These are phyloP conservation scores for Domatiomyces globalis DNA, from an alignment of 2,329 filamentous ascomycete species.

Conservation along the genomic window DNA sequence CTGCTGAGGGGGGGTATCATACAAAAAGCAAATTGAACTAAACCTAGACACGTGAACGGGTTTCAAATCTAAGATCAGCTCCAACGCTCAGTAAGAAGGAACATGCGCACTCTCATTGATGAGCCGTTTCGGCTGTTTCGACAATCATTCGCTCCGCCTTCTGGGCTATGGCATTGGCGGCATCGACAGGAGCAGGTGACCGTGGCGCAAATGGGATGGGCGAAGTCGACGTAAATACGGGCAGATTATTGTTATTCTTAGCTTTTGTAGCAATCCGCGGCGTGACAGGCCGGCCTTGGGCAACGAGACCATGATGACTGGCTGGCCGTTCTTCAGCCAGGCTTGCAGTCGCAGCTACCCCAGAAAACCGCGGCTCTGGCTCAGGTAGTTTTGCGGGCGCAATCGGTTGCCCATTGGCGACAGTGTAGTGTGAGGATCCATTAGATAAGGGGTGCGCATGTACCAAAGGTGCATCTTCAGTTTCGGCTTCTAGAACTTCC, in stretches of 20 bases:
- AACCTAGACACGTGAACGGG: too few species aligned
- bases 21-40: not conserved
- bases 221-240: conserved; percentile 35
- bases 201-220: conserved; percentile 28
- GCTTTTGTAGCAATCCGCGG: conserved; percentile 25
- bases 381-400: not conserved
- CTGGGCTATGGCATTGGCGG: not conserved
- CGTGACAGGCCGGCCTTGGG: not conserved
- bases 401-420: not conserved
- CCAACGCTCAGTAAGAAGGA: not conserved
- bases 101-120: not conserved
- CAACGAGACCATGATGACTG: not conserved
- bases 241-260: too few species aligned
- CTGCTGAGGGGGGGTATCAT: not conserved
- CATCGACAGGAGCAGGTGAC: not conserved
- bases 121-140: not conserved
- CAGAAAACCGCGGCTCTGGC: not conserved
- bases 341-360: not conserved
- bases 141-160: too few species aligned
- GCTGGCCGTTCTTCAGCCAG: not conserved
- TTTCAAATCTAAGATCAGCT: too few species aligned
- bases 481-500: too few species aligned
- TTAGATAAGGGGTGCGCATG: too few species aligned
- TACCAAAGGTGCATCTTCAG: too few species aligned
- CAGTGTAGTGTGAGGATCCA: not conserved